Base-by-base conservation (phyloP, 192 early-diverging fungal species). In the Backusella macrospora region DNA sequence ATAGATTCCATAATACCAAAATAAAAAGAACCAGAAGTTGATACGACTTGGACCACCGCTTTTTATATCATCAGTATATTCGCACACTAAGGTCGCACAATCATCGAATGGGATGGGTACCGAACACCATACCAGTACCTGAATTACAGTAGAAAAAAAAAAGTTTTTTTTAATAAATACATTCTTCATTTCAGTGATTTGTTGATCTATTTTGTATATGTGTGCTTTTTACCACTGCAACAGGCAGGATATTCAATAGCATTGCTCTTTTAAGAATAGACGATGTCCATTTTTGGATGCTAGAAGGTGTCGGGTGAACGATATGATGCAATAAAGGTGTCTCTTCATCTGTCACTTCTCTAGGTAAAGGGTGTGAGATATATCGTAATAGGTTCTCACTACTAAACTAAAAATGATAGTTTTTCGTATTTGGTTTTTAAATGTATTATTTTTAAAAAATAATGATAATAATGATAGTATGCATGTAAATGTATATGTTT, bases 21-120 rank as follows among this genome's bases (percentile, higher is more conserved):
- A 83, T 44, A 93, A 74, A 68, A 93, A 93, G 81, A 86, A 92
- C 92, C 92, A 93, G 79, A 93, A 93, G 76, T 92, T 91, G 78
- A 93, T 86, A 29, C 84, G 62, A 16, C 73, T 77, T 6, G 86
- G 72, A 4, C 73, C 66, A 15, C 55, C 68, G 18, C 29, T 71
- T 26, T 64, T 72, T 23, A n/a, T 12, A 21, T 49, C n/a, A 21
- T 62, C 70, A 10, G 62, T 47, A 48, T 73, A 70, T 21, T 73
- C 70, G 43, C 49, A 73, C 7, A 62, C 26, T 9, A 65, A 42
- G 3, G 38, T 65, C 23, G 45, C 70, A 62, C 70, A 71, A 63
- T 76, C 71, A 64, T 87, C 83, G 4, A 81, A 83, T 2, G 76
- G 80, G 42, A 89, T 78, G 47, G 88, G 88, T 65, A 89, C 82